These are phyloP conservation scores for Cyphellophora europaea DNA, from an alignment of 2,329 filamentous ascomycete genomes.

Conservation along the genomic window DNA sequence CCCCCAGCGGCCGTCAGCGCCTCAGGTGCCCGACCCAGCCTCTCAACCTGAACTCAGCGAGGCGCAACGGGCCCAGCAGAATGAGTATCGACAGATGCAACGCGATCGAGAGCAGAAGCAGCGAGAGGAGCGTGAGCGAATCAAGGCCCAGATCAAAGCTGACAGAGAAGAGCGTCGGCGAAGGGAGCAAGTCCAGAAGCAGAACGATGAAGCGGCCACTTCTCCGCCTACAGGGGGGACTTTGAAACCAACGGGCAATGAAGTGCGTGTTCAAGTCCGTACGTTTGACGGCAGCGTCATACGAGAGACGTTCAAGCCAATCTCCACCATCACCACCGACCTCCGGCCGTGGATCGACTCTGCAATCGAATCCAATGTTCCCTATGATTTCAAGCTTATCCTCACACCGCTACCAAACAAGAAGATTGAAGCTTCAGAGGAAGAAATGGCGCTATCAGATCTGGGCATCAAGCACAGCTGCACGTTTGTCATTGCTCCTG, in stretches of 20 bases:
- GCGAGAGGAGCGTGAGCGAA: constrained; percentile 58
- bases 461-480: constrained; percentile 69
- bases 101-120: constrained; percentile 56
- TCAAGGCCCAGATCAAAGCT: constrained; percentile 66
- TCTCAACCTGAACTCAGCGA: neutral
- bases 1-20: neutral
- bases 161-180: constrained; percentile 62
- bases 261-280: constrained; percentile 64
- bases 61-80: constrained; percentile 13
- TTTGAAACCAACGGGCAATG: constrained; percentile 19
- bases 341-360: constrained; percentile 72
- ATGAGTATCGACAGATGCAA: constrained; percentile 29
- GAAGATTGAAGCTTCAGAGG: constrained; percentile 65
- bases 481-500: constrained; percentile 71
- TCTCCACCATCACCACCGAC: constrained; percentile 51
- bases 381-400: constrained; percentile 79
- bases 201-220: constrained; percentile 8
- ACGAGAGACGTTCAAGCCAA: constrained; percentile 59
- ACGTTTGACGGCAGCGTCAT: constrained; percentile 78
- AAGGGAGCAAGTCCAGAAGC: constrained; percentile 42
- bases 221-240: constrained; percentile 14
- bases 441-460: constrained; percentile 56
- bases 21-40: neutral
- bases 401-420: constrained; percentile 68
- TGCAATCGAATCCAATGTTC: constrained; percentile 31